Base-by-base conservation (phyloP, 2,329 filamentous ascomycete species). In the Coleophoma cylindrospora region DNA sequence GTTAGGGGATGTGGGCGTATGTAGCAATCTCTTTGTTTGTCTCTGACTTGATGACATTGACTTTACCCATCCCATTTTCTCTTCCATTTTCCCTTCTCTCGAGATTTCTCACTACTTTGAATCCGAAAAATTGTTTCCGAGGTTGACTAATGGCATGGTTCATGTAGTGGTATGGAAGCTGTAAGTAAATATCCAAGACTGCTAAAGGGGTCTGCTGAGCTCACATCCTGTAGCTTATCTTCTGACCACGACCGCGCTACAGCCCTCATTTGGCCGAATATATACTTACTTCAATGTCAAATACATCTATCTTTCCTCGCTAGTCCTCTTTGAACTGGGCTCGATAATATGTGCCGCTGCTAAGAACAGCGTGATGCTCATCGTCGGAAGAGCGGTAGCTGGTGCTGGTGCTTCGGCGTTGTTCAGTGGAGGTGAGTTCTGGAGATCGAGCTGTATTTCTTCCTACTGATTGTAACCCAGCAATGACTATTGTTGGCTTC, bases 1-100 rank as follows among this genome's bases (percentile, higher is more conserved):
- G 13, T 56, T 70, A 5, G 56, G 62, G 19, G 69, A 72, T 59
- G 64, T 71, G 8, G 68, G 68, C 13, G 70, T 68, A 68, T 69
- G 56, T 56, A 64, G 65, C 40, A 64, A 63, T 15, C 63, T 27
- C 27, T 27, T 10, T 19, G 19, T 27, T 27, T 27, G 7, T 27
- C 27, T 27, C 27, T 27, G 27, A 27, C 27, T 27, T 27, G 27
- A 27, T 10, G 27, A 5, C 27, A 10, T 27, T 10, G 27, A 27
- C 27, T 27, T 27, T 27, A 27, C 9, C 3, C 7, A 27, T 27
- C 27, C 9, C 27, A 10, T 10, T 27, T 7, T 27, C 27, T 27
- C 2, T 27, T 27, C 6, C 6, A 27, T 7, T 10, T 10, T 27
- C 27, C 9, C 3, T 27, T 27, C 27, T 10, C 27, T 27, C 27